Conservation (phyloP, 257 asterid genomes). For the Gardenia jasminoides region DNA sequence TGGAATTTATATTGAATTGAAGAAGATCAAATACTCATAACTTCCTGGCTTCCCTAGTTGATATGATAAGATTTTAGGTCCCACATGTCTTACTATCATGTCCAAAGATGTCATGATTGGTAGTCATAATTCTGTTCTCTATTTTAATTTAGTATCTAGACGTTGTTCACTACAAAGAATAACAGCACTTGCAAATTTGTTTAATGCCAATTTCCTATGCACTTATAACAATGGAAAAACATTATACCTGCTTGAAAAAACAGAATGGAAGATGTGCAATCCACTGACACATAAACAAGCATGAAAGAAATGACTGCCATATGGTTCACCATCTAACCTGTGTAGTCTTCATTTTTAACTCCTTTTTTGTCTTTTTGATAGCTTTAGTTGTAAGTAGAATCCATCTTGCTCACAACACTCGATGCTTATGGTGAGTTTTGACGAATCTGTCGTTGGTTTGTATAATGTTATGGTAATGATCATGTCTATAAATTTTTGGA, state of each 20-base stretch:
- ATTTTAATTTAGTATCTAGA: not conserved
- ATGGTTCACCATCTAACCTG: not conserved
- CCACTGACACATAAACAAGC: not conserved
- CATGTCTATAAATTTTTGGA: not conserved
- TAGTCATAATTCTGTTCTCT: not conserved
- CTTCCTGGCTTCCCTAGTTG: not conserved
- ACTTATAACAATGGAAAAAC: not conserved
- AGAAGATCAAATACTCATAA: not conserved
- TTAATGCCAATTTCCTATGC: not conserved
- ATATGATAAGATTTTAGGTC: not conserved
- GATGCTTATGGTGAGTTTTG: not conserved
- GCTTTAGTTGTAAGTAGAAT: constrained; percentile 6
- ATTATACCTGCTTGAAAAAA: not conserved
- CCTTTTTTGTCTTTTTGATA: not conserved
- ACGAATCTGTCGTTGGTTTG: not conserved
- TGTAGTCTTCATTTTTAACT: not conserved
- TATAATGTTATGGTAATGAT: not conserved
- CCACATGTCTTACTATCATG: not conserved
- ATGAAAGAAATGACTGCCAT: not conserved
- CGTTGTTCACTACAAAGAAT: not conserved
- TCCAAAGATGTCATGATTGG: not conserved
- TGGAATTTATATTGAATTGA: not conserved
- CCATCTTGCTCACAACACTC: not conserved
- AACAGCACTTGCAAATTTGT: not conserved
- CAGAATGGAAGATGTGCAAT: not conserved